Evolutionary conservation across 225 moss, liverwort and hornwort species (phyloP).

Genomic region (Sphagnum tenellum): DNA sequence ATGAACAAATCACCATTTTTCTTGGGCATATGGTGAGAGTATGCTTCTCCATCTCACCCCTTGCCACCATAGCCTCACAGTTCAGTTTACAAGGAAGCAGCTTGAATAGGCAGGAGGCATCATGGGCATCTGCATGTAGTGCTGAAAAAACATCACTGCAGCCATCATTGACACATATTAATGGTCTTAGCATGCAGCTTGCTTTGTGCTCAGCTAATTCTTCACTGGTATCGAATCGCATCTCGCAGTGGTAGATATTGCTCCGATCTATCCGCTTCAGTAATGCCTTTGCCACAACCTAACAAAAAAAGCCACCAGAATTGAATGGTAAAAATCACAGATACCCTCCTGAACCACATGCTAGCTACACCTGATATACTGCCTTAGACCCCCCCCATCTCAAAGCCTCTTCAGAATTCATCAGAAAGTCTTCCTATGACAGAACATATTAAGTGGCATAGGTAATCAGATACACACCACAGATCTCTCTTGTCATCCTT

Average conservation of each 20-base stretch:
- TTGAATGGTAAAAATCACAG: background rate
- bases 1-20: conserved; percentile 47
- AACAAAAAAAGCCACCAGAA: background rate
- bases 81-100: conserved; percentile 44
- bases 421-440: background rate
- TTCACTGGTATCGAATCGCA: conserved; percentile 28
- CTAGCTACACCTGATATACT: conserved; percentile 4
- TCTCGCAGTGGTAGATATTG: conserved; percentile 42
- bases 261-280: conserved; percentile 38
- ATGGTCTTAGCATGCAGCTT: conserved; percentile 37
- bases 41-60: conserved; percentile 44
- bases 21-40: conserved; percentile 57
- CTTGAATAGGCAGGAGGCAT: conserved; percentile 48
- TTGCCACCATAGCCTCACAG: conserved; percentile 44
- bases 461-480: conserved; percentile 4
- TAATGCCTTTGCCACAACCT: conserved; percentile 47
- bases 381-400: background rate
- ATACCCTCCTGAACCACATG: background rate
- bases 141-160: conserved; percentile 48
- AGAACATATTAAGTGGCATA: background rate
- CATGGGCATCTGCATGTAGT: conserved; percentile 31
- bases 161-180: conserved; percentile 39
- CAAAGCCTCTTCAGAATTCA: conserved; percentile 3
- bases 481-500: background rate
- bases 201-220: conserved; percentile 44